Evolutionary conservation across 2,329 filamentous ascomycete species (phyloP), one percentile per base, ranked within the genome.

Genomic region (Neonectria punicea): DNA sequence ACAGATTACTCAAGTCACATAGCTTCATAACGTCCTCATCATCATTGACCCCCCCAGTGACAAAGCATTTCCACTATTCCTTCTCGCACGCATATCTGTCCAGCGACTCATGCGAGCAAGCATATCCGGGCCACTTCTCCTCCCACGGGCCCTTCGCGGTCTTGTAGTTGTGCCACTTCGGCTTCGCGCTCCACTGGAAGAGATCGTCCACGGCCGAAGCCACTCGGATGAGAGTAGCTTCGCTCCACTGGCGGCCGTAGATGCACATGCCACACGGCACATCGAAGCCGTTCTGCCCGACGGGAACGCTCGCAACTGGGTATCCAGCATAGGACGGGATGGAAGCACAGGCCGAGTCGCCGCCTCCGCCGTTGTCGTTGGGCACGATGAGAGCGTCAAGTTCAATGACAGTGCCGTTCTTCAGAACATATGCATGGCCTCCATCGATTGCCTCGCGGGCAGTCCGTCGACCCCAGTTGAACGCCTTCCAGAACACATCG

Each of bases 181-280:
- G 63, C 20, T 47, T 54, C 4, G 49, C 58, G 16, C 46, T 57
- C 63, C 63, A 62, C 3, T 44, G 44, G 51, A 61, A 65, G 3
- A 61, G 53, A 36, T 65, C 58, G 11, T 65, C 63, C 53, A 65
- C 58, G 7, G 63, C 63, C 6, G 63, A 65, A 16, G 58, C 63
- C 3, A 65, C 63, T 5, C 53, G 25, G 7, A 65, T 43, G 2
- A 65, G 53, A 16, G 22, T 46, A 7, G 63, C 53, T 41, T 65
- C 63, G 10, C 44, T 18, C 14, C 16, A 65, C n/a, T 65, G 28
- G 6, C 46, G 55, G 2, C 63, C 58, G 47, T 65, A 58, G n/a
- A 58, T 57, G 32, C 58, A 65, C 5, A 65, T 51, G 3, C 58
- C 63, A 20, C 11, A 49, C 2, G 63, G 58, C 20, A 59, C 43